Evolutionary conservation across 768 basidiomycete genomes (phyloP).

Genomic region (Agaricus sinodeliciosus): DNA sequence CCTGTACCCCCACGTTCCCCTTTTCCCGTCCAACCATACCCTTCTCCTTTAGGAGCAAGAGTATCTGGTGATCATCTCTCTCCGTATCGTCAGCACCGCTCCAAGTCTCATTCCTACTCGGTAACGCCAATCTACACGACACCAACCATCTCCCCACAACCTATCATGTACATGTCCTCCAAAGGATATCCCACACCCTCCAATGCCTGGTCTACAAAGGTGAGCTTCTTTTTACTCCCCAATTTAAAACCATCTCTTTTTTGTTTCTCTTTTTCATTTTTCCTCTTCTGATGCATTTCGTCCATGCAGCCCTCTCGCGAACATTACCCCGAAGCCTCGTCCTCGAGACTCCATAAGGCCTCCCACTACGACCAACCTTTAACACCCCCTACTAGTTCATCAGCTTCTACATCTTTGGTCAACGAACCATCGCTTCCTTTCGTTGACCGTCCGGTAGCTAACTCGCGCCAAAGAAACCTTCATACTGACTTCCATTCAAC

Average conservation of each 20-base stretch:
- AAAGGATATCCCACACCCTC: constrained; percentile 15
- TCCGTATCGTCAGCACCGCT: constrained; percentile 1
- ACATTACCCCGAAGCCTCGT: neutral
- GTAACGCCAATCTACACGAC: constrained; percentile 11
- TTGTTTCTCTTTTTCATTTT: neutral
- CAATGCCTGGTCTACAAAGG: constrained; percentile 17
- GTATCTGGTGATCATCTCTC: neutral
- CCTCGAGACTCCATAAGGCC: neutral
- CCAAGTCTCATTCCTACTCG: constrained; percentile 7
- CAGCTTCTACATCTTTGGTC: neutral
- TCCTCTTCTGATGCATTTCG: constrained; percentile 4
- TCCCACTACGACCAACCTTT: neutral
- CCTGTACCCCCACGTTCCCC: constrained; percentile 9
- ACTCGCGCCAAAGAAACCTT: neutral
- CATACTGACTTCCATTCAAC: constrained; percentile 1
- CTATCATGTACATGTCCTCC: constrained; percentile 18
- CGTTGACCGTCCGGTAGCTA: too few relatives aligned
- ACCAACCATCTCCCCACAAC: constrained; percentile 18
- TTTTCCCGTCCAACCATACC: constrained; percentile 5
- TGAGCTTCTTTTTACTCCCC: constrained; percentile 14
- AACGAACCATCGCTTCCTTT: constrained; percentile 1
- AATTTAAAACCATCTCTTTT: constrained; percentile 2
- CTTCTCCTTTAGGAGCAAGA: neutral
- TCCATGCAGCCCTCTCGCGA: constrained; percentile 7
- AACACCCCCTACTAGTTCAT: constrained; percentile 7